A percentile compares a stretch with the other conserved stretches of the same genome.
Evolutionary conservation across 306 rosid genomes (phyloP).

Genomic region (Albizia julibrissin): DNA sequence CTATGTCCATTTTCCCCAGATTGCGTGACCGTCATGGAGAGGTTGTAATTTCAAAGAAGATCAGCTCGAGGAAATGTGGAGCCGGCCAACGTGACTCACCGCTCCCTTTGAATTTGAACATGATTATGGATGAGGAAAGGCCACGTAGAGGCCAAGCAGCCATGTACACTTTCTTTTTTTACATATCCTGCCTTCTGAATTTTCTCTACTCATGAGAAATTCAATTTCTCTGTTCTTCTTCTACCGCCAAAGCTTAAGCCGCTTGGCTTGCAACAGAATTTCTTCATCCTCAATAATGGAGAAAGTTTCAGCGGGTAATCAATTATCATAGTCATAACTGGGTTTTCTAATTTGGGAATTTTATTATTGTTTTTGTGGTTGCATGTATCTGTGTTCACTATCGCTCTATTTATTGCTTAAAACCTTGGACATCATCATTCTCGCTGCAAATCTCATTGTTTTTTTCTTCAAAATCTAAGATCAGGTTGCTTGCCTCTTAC

Average conservation of each 20-base stretch:
- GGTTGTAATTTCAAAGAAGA: too few relatives aligned
- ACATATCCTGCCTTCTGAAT: neutral
- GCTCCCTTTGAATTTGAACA: neutral
- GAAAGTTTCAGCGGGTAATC: conserved; percentile 24
- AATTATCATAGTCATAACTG: neutral
- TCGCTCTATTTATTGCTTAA: neutral
- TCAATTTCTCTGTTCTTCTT: neutral
- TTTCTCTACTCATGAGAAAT: neutral
- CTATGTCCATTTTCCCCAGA: too few relatives aligned
- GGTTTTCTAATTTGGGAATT: neutral
- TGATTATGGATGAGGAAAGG: neutral
- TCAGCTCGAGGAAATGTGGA: neutral
- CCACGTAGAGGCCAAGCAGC: conserved; percentile 48
- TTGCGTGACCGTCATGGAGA: too few relatives aligned
- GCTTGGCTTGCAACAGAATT: neutral
- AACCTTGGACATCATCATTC: neutral
- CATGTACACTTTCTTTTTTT: neutral
- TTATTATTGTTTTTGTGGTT: neutral
- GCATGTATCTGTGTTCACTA: neutral
- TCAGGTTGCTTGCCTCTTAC: neutral
- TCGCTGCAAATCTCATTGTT: neutral
- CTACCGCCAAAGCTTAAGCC: neutral
- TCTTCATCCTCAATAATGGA: conserved; percentile 38
- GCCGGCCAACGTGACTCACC: neutral
- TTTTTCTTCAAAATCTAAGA: neutral